Conservation (phyloP, 345 rosid genomes). For the Boechera stricta region DNA sequence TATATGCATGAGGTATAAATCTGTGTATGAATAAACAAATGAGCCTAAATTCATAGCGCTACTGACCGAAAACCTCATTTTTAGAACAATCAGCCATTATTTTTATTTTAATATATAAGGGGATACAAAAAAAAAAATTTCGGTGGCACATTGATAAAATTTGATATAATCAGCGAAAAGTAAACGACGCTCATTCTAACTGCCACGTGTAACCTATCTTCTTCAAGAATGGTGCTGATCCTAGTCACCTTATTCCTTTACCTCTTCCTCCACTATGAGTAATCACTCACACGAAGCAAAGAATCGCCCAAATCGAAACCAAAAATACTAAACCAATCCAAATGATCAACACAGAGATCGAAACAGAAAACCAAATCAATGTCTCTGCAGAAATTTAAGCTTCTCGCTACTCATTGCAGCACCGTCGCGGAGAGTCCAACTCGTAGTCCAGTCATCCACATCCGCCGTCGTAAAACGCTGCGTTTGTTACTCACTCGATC, state of each 20-base stretch:
- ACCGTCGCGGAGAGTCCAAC: conserved; percentile 81
- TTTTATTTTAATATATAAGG: neutral
- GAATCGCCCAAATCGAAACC: conserved; percentile 18
- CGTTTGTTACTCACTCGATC: conserved; percentile 76
- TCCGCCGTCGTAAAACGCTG: conserved; percentile 90
- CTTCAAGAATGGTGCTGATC: conserved; percentile 43
- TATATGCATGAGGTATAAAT: too few relatives aligned
- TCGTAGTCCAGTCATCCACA: conserved; percentile 78
- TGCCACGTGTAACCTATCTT: conserved; percentile 53
- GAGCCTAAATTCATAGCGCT: conserved; percentile 41
- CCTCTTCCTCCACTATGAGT: conserved; percentile 17
- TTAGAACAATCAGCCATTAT: neutral
- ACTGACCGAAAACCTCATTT: too few relatives aligned
- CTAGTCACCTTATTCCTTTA: conserved; percentile 32
- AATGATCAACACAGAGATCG: neutral
- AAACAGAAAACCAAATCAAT: conserved; percentile 32
- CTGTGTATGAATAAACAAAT: too few relatives aligned
- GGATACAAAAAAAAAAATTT: neutral
- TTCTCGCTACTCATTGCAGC: conserved; percentile 81
- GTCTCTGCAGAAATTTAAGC: conserved; percentile 84
- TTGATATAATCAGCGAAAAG: neutral
- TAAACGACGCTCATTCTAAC: neutral
- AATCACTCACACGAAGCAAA: conserved; percentile 28
- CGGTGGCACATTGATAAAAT: neutral
- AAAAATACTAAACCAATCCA: neutral